Conservation (phyloP, 352 stramenopile genomes). For the Pythium folliculosum region DNA sequence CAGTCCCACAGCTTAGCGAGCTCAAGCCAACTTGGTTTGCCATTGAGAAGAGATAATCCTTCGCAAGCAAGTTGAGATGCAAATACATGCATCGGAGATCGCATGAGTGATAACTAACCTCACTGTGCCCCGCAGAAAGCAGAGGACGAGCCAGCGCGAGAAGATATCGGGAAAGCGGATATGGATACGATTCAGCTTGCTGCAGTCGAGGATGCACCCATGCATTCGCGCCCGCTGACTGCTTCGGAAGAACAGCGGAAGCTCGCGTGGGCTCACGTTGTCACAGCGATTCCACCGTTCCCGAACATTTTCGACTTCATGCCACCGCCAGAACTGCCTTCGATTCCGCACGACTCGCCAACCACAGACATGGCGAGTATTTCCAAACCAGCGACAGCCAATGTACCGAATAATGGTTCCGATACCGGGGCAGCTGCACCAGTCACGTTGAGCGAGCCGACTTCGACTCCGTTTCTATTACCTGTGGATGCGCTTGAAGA, state of each 20-base stretch:
- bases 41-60: too few relatives aligned
- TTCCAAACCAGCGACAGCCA: not conserved
- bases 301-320: constrained; percentile 63
- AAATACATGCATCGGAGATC: too few relatives aligned
- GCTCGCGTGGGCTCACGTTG: constrained; percentile 47
- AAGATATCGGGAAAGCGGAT: not conserved
- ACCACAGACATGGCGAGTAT: not conserved
- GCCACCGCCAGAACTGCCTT: not conserved
- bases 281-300: constrained; percentile 15
- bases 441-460: not conserved
- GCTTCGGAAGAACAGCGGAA: constrained; percentile 17
- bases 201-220: not conserved
- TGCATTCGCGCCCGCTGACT: constrained; percentile 5
- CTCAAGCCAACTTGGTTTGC: too few relatives aligned
- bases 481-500: constrained; percentile 1
- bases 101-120: not conserved
- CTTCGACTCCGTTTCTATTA: not conserved
- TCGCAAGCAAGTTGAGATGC: too few relatives aligned
- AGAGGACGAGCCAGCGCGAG: not conserved
- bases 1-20: too few relatives aligned
- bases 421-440: not conserved
- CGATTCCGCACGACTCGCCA: not conserved
- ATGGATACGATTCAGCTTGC: constrained; percentile 7
- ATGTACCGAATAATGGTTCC: too few relatives aligned
- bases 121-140: not conserved